Evolutionary conservation across 2,329 filamentous ascomycete genomes (phyloP).

Genomic region (Diaporthe sp.): DNA sequence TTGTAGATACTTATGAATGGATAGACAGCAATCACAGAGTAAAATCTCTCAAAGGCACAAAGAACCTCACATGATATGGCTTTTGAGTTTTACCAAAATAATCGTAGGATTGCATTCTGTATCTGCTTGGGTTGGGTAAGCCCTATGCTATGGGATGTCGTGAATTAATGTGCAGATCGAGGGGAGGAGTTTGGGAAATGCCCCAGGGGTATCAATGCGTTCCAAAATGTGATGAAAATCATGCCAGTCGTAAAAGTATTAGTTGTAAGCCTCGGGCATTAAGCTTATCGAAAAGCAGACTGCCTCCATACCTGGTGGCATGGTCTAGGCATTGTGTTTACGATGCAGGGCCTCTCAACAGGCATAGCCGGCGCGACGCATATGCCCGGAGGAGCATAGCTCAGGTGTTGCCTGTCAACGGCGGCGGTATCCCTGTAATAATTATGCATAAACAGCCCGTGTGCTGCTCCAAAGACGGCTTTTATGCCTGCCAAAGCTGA

Average conservation of each 20-base stretch:
- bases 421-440: neutral
- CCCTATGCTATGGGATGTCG: neutral
- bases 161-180: neutral
- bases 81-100: neutral
- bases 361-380: neutral
- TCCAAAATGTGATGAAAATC: neutral
- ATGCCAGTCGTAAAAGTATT: neutral
- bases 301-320: neutral
- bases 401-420: neutral
- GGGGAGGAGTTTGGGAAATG: neutral
- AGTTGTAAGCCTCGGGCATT: neutral
- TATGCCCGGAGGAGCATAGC: neutral
- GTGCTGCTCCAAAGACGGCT: neutral
- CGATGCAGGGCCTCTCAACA: neutral
- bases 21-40: neutral
- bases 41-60: neutral
- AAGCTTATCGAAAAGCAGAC: neutral
- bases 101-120: neutral
- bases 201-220: neutral
- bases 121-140: neutral
- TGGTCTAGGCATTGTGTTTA: fast-evolving
- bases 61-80: neutral
- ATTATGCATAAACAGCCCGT: neutral
- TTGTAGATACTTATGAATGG: neutral
- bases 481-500: too few relatives aligned